Conservation (phyloP, 345 rosid genomes). For the Euphorbia tirucalli region DNA sequence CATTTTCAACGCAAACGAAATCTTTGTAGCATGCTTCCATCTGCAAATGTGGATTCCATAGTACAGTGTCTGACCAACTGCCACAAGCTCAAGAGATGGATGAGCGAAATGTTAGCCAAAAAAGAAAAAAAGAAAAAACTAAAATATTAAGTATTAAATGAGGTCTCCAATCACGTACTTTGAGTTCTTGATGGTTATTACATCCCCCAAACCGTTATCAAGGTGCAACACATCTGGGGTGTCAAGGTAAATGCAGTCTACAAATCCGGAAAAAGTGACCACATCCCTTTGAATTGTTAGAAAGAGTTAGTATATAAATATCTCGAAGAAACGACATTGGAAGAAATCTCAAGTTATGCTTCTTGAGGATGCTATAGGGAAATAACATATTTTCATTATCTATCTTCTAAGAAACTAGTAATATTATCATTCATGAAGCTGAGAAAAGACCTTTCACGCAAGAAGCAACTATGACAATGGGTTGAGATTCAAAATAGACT, state of each 20-base stretch:
- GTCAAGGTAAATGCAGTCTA: conserved; percentile 79
- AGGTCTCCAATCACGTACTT: conserved; percentile 44
- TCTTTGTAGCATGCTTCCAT: conserved; percentile 95
- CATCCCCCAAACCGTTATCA: conserved; percentile 84
- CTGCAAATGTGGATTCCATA: conserved; percentile 90
- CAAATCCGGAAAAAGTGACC: conserved; percentile 83
- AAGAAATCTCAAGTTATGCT: no score
- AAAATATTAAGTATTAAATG: no score
- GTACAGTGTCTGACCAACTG: conserved; percentile 94
- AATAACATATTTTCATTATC: not conserved
- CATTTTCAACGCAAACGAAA: conserved; percentile 87
- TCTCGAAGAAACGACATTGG: not conserved
- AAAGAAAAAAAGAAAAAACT: no score
- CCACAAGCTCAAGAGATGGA: conserved; percentile 11
- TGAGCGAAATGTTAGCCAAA: conserved; percentile 7
- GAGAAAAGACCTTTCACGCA: not conserved
- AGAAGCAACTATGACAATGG: not conserved
- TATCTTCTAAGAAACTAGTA: not conserved
- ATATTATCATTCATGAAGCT: not conserved
- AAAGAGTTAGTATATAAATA: conserved; percentile 23
- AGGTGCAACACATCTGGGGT: conserved; percentile 60
- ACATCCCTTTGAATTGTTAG: conserved; percentile 52
- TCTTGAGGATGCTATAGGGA: no score
- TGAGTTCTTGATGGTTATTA: conserved; percentile 55
- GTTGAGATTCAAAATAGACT: not conserved